These are phyloP conservation scores for Cercophora samala DNA, from an alignment of 495 filamentous ascomycete species.

Conservation along the genomic window DNA sequence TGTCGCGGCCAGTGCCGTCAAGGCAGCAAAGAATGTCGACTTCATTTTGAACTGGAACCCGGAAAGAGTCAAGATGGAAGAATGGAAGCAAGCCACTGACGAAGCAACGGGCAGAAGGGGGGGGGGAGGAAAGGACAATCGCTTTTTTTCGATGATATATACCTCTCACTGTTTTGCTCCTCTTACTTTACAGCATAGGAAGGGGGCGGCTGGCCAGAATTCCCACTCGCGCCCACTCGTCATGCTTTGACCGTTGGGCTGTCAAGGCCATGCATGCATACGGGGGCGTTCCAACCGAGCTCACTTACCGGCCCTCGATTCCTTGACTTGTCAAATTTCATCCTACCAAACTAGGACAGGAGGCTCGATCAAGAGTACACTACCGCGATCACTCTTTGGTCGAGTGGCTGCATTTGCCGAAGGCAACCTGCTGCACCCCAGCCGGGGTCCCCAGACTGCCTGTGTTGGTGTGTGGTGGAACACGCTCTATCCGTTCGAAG, in stretches of 20 bases:
- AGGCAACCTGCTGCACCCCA: not conserved
- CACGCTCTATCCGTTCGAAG: not conserved
- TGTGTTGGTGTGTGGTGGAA: not conserved
- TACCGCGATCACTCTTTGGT: not conserved
- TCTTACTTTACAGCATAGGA: not conserved
- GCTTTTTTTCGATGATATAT: not conserved
- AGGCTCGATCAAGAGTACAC: not conserved
- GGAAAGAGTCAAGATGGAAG: not conserved
- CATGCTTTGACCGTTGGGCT: not conserved
- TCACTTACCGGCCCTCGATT: not conserved
- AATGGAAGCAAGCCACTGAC: not conserved
- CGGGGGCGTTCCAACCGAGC: not conserved
- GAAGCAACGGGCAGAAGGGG: not conserved
- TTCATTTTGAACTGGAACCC: constrained; percentile 35
- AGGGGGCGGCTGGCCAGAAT: not conserved
- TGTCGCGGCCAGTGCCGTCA: constrained; percentile 34
- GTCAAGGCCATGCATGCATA: not conserved
- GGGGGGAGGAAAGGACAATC: not conserved
- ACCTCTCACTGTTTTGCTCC: not conserved
- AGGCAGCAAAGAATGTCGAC: constrained; percentile 30
- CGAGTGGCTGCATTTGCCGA: not conserved
- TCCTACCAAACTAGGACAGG: not conserved
- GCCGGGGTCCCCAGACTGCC: not conserved
- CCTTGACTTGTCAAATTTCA: not conserved
- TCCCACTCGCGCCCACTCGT: not conserved